Evolutionary conservation across 495 filamentous ascomycete species (phyloP), one percentile per base, ranked within the genome.

Genomic region (Bacidia gigantensis): DNA sequence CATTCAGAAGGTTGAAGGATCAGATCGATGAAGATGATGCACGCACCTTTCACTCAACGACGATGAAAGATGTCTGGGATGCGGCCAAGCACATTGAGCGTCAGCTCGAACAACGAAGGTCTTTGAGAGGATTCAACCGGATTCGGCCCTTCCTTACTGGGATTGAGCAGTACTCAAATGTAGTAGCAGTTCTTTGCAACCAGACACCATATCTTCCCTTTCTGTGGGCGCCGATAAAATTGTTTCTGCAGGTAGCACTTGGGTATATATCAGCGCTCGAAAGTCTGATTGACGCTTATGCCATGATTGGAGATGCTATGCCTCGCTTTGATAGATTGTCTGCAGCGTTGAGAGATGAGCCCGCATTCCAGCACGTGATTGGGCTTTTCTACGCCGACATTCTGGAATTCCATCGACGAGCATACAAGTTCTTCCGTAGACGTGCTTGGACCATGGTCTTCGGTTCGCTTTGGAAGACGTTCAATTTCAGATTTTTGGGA

Each of bases 391-490:
- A 72, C 29, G 49, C 61, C 2, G 69, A 74, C 32, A 71, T 73
- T 17, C 49, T 74, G 0, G 59, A 64, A 24, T 72, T 73, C 38
- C 72, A 75, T 54, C 64, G 65, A 32, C 49, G 63, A 20, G 70
- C 70, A 1, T 74, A 75, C 54, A 67, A 66, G 29, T 74, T 72
- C 45, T 61, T 74, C 38, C 58, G 63, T 0, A 58, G 66, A 20
- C 62, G 60, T 71, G 71, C 60, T n/a, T 74, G 71, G 71, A 66
- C 62, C n/a, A 26, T 65, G 0, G 46, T 75, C 18, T 75, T 73
- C 44, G 43, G 62, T 2, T 67, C 69, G 0, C 61, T 64, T 3
- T 73, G 70, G 68, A 63, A 63, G 25, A 59, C 63, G 0, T 75
- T 75, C 40, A 41, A 69, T 23, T 50, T 59, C 11, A 62, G 62